A percentile compares a stretch with the other conserved stretches of the same genome.
Evolutionary conservation across 1,284 basidiomycete genomes (phyloP).

Genomic region (Phellinidium pouzarii): DNA sequence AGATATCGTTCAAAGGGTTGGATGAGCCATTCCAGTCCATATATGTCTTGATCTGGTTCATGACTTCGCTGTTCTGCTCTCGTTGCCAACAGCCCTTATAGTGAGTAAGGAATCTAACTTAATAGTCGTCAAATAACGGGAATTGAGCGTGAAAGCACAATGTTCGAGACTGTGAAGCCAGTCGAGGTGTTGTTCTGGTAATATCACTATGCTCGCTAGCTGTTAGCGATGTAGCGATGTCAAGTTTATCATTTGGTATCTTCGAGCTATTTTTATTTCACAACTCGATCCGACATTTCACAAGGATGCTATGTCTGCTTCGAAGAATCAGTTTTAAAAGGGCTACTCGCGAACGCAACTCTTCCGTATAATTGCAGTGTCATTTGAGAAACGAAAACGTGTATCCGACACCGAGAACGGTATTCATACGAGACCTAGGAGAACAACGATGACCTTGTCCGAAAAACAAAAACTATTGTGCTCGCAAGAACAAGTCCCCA

Average conservation of each 20-base stretch:
- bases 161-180: slow-evolving; percentile 51
- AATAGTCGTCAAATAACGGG: slow-evolving; percentile 52
- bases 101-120: slow-evolving; percentile 45
- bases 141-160: slow-evolving; percentile 50
- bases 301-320: too few relatives aligned
- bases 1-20: not conserved
- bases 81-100: slow-evolving; percentile 30
- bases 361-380: too few relatives aligned
- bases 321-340: too few relatives aligned
- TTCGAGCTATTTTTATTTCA: too few relatives aligned
- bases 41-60: not conserved
- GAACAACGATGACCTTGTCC: too few relatives aligned
- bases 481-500: too few relatives aligned
- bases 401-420: not conserved
- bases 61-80: not conserved
- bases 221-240: too few relatives aligned
- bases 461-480: too few relatives aligned
- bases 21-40: not conserved
- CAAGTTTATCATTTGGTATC: too few relatives aligned
- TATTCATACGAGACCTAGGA: not conserved
- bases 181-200: slow-evolving; percentile 35
- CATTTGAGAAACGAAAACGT: not conserved
- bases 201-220: slow-evolving; percentile 36
- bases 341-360: not conserved
- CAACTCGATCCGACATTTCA: too few relatives aligned